phyloP scores from a whole-genome alignment of 805 yeast genomes.

The Starmerella riodocensis region DNA sequence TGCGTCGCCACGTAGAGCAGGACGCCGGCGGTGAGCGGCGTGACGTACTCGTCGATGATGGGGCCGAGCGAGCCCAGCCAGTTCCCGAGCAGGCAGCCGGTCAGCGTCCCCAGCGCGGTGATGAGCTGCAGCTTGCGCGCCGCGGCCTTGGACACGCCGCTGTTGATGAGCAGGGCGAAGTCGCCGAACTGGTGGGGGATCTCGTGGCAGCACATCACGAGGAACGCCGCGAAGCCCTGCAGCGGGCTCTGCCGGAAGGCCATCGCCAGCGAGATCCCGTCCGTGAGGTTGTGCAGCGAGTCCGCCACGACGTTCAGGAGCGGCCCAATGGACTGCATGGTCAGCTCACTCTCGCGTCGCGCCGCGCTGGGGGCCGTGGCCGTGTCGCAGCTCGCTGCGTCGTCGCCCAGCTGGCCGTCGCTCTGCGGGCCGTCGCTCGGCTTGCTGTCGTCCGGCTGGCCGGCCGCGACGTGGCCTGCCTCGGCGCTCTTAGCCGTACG shows the following conservation, averaged over 20 bases:
- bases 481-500: not conserved
- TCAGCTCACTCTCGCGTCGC: not conserved
- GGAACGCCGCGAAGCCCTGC: slow-evolving; percentile 55
- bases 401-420: not conserved
- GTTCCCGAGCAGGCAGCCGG: slow-evolving; percentile 42
- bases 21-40: slow-evolving; percentile 69
- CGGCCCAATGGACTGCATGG: slow-evolving; percentile 1
- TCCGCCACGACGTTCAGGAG: slow-evolving; percentile 52
- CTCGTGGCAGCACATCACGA: slow-evolving; percentile 65
- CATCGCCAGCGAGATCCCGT: slow-evolving; percentile 62
- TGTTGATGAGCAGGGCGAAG: slow-evolving; percentile 55
- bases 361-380: not conserved
- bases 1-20: slow-evolving; percentile 60
- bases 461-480: not conserved
- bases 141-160: slow-evolving; percentile 52
- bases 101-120: slow-evolving; percentile 49
- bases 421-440: not conserved
- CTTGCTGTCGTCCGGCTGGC: not conserved
- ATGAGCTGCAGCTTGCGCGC: slow-evolving; percentile 56
- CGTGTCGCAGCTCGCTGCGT: slow-evolving; percentile 8
- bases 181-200: slow-evolving; percentile 76
- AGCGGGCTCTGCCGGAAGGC: slow-evolving; percentile 48
- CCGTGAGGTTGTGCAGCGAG: slow-evolving; percentile 61
- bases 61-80: slow-evolving; percentile 24
- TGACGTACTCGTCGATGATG: slow-evolving; percentile 37